Base-by-base conservation (phyloP, 805 yeast species). In the Blastobotrys muscicola region DNA sequence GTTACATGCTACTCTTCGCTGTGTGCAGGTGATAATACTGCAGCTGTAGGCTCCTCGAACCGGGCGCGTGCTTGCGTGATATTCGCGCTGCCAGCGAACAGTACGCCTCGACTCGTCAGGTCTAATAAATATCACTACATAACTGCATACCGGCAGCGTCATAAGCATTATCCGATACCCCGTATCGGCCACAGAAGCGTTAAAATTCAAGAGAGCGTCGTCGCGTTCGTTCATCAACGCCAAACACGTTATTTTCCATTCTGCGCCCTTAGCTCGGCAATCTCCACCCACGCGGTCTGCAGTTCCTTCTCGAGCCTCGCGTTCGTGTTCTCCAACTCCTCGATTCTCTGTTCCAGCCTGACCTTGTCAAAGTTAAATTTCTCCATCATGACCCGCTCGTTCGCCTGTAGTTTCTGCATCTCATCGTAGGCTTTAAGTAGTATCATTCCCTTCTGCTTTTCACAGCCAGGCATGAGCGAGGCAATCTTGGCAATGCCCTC, bases 361-460 rank as follows among this genome's bases (percentile, higher is more conserved):
- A 92, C 72, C 67, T 90, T 90, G 64, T 90, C 97, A 57, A 90
- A 71, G 4, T 97, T 89, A 85, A 94, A 85, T 68, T 92, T 90
- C 65, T 90, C 96, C 55, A 86, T 81, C 59, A 85, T 84, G 56
- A 82, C 80, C 63, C 78, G 80, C 64, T 89, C 97, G 55, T 85
- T 85, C 55, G 85, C 95, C 65, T 87, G 85, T 59, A 92, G 74
- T 64, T 89, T 76, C 63, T 82, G 79, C 61, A 92, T 92, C 58
- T 83, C 86, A 59, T 89, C 96, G 30, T 85, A 90, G 3, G 95
- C 95, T 47, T 90, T 74, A 56, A 78, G 80, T 53, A 92, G 71
- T 47, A 90, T 85, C 60, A 86, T 90, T 12, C 97, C 83, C 70
- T 92, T 92, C 64, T 90, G 90, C 44, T 85, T 76, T 58, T 86